Base-by-base conservation (phyloP, 345 rosid species). In the Pugionium cornutum region DNA sequence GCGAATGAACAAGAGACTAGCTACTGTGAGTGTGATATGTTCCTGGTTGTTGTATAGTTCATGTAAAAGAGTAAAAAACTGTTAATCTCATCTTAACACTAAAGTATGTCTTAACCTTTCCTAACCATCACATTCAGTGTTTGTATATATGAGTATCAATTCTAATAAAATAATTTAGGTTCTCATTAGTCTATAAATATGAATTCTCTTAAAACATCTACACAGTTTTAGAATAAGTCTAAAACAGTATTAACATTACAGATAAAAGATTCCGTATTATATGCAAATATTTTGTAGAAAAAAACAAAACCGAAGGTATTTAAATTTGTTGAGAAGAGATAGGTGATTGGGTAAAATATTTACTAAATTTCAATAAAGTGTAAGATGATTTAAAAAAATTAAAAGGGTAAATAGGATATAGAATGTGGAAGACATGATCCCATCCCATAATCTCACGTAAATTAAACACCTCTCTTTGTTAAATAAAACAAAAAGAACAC, bases 391-490 rank as follows among this genome's bases (percentile, higher is more conserved):
- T 65, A 18, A 18, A 18, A 18, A 18, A 18, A 18, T 29, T 0
- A 36, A 51, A 73, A 51, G 44, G 36, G n/a, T 52, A 37, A 52
- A 1, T 58, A 58, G 27, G 54, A 55, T 43, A 63, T 53, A 39
- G 66, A 61, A 59, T 66, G 67, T 31, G 56, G 56, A 66, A 53
- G 62, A 66, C 56, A 52, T 66, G 77, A 59, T 73, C 67, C 74
- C 70, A 73, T 36, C 33, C 51, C 66, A 63, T 39, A 65, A 75
- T 74, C 79, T 65, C 76, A 65, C 67, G 83, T 75, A 58, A 62
- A 60, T 62, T 68, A 57, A 63, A 29, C 72, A 56, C 68, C 25
- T 52, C 18, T 18, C 18, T 18, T 18, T 18, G 18, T 18, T 18
- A 18, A 18, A 18, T 18, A 18, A 18, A 18, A 18, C 18, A 18